Evolutionary conservation across 305 asterid species (phyloP).

Genomic region (Fraxinus dipetala): DNA sequence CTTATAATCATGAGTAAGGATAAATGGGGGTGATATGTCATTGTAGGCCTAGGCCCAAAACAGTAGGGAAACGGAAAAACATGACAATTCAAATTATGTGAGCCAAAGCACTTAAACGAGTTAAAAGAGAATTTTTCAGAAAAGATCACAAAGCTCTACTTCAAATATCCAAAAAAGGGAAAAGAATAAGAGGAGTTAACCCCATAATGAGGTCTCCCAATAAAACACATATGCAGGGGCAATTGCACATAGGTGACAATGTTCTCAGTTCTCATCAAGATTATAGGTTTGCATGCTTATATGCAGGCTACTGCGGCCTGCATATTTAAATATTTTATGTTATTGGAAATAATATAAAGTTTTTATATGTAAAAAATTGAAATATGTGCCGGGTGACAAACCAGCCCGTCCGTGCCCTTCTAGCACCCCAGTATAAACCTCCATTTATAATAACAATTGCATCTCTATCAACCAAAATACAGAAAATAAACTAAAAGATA

Average conservation of each 20-base stretch:
- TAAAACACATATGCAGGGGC: not conserved
- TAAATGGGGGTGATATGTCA: not conserved
- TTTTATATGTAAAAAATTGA: not conserved
- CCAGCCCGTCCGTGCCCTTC: not conserved
- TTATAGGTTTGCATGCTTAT: not conserved
- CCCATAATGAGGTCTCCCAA: not conserved
- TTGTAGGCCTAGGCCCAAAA: not conserved
- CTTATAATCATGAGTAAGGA: not conserved
- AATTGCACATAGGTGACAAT: not conserved
- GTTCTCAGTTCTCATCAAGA: not conserved
- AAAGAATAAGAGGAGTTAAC: not conserved
- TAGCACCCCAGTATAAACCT: not conserved
- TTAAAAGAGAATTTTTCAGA: not conserved
- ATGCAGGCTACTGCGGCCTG: not conserved
- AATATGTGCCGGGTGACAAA: not conserved
- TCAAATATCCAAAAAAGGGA: not conserved
- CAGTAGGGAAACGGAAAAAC: not conserved
- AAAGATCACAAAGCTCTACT: not conserved
- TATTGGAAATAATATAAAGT: not conserved
- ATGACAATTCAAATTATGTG: not conserved
- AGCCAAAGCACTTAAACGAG: not conserved
- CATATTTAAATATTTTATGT: not conserved
- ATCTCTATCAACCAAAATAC: constrained; percentile 6
- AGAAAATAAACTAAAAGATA: not conserved
- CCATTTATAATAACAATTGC: not conserved